Conservation (phyloP, 2,329 filamentous ascomycete genomes). For the Arthrinium phaeospermum region DNA sequence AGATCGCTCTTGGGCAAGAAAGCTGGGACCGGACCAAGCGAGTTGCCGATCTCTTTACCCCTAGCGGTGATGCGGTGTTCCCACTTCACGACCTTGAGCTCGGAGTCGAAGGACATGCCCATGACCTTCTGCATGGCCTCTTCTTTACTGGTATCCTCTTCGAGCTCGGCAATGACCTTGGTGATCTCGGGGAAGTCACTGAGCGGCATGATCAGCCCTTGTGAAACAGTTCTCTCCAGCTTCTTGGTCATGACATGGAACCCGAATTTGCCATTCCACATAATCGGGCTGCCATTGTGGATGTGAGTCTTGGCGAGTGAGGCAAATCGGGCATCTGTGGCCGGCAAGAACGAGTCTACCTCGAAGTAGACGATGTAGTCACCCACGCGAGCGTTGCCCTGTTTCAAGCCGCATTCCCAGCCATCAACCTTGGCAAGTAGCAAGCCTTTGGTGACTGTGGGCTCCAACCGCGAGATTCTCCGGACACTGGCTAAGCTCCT, state of each 20-base stretch:
- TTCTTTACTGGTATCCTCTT: constrained; percentile 27
- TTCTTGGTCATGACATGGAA: constrained; percentile 31
- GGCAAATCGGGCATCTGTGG: constrained; percentile 28
- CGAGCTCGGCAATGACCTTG: constrained; percentile 22
- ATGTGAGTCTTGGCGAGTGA: constrained; percentile 8
- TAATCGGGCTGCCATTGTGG: not conserved
- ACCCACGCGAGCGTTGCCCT: constrained; percentile 26
- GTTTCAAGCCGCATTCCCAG: constrained; percentile 32
- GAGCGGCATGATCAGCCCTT: constrained; percentile 36
- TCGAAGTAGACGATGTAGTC: constrained; percentile 40
- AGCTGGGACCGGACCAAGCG: constrained; percentile 27
- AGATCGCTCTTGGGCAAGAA: constrained; percentile 34
- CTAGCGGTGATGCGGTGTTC: constrained; percentile 24
- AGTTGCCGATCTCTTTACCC: not conserved
- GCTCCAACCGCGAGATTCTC: not conserved
- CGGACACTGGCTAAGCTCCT: not conserved
- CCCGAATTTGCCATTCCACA: constrained; percentile 28
- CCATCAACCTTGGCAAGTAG: constrained; percentile 33
- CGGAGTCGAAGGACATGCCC: constrained; percentile 31
- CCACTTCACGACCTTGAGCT: constrained; percentile 36
- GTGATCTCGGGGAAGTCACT: constrained; percentile 30
- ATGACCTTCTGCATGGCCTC: constrained; percentile 26
- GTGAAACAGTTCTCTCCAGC: constrained; percentile 31
- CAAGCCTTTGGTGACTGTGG: not conserved
- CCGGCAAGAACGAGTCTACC: constrained; percentile 40